Evolutionary conservation across 495 filamentous ascomycete genomes (phyloP).

Genomic region (Annulohypoxylon nitens): DNA sequence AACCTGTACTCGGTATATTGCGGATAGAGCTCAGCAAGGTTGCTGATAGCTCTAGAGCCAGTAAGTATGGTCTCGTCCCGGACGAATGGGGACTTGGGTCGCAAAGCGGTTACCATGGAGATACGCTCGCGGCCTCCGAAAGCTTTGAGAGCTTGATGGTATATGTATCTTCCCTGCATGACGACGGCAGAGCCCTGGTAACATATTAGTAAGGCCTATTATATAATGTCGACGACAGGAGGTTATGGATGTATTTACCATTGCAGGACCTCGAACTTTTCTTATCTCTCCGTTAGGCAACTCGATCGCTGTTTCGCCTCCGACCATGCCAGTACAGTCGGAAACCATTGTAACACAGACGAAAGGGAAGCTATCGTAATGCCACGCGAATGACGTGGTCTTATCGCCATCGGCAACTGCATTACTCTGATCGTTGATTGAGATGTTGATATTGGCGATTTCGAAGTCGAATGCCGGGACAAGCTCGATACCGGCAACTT

Average conservation of each 20-base stretch:
- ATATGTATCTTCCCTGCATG: constrained; percentile 75
- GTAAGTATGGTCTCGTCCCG: constrained; percentile 72
- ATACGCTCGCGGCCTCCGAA: constrained; percentile 72
- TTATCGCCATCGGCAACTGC: constrained; percentile 68
- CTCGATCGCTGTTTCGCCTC: constrained; percentile 72
- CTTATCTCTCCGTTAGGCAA: constrained; percentile 68
- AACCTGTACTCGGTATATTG: constrained; percentile 74
- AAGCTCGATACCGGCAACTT: constrained; percentile 74
- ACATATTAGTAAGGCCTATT: constrained; percentile 1
- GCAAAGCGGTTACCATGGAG: constrained; percentile 76
- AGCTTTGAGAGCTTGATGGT: constrained; percentile 71
- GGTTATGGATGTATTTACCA: background rate
- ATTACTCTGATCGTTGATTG: constrained; percentile 49
- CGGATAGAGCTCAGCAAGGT: constrained; percentile 73
- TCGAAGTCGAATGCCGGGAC: constrained; percentile 76
- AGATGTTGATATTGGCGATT: constrained; percentile 74
- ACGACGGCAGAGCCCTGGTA: constrained; percentile 71
- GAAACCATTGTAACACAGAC: constrained; percentile 79
- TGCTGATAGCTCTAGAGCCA: constrained; percentile 70
- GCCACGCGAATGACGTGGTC: constrained; percentile 72
- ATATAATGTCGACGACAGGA: background rate
- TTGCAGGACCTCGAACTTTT: constrained; percentile 72
- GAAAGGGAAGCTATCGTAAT: constrained; percentile 76
- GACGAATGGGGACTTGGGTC: constrained; percentile 64
- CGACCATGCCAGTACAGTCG: constrained; percentile 73